These are phyloP conservation scores for Quercus phellos DNA, from an alignment of 331 rosid species.

Conservation along the genomic window DNA sequence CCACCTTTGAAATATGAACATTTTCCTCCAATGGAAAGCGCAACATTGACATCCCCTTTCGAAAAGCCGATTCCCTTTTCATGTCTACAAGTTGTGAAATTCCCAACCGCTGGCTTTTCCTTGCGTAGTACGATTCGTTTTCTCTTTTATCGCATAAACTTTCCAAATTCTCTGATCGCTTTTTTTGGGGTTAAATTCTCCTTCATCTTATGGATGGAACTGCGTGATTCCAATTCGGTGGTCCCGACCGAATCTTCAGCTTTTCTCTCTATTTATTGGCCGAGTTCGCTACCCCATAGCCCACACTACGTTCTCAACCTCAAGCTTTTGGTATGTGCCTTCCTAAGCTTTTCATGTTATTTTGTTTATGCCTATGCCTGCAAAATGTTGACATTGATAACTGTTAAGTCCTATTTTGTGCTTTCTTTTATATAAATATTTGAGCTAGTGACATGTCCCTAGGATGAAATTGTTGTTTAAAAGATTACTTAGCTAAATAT, in stretches of 20 bases:
- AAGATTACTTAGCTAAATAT: neutral
- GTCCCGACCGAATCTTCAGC: conserved; percentile 12
- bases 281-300: neutral
- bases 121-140: neutral
- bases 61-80: conserved; percentile 14
- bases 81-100: neutral
- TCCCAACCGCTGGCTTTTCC: neutral
- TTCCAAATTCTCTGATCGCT: conserved; percentile 5
- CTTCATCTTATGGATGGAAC: neutral
- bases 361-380: neutral
- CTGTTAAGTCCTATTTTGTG: neutral
- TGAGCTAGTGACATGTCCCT: neutral
- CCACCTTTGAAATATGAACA: conserved; percentile 14
- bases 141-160: neutral
- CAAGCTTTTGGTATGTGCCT: conserved; percentile 9
- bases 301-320: conserved; percentile 6
- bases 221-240: conserved; percentile 28
- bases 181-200: neutral
- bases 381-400: neutral
- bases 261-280: conserved; percentile 3
- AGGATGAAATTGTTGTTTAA: neutral
- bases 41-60: neutral
- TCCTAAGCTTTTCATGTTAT: neutral
- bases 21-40: neutral
- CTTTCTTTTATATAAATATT: neutral